Conservation (phyloP, 164 flowering plant species). For the Litsea cubeba region DNA sequence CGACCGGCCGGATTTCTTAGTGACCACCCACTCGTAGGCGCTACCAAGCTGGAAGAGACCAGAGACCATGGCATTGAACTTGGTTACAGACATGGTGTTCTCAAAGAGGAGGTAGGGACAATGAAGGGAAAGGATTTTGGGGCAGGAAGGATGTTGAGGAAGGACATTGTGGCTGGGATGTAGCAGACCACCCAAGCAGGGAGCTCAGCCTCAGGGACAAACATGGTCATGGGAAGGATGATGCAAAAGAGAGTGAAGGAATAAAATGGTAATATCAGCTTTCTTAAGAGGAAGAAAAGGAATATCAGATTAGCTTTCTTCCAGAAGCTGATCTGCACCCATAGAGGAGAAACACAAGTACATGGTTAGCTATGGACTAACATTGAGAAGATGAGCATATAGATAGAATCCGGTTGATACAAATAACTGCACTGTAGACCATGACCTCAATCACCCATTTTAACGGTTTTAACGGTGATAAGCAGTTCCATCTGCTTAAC, state of each 20-base stretch:
- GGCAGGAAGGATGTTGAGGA: conserved; percentile 92
- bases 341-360: background rate
- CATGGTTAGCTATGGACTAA: background rate
- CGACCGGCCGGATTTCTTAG: conserved; percentile 96
- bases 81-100: conserved; percentile 98
- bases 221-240: conserved; percentile 98
- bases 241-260: conserved; percentile 96
- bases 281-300: conserved; percentile 90
- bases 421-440: background rate
- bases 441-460: background rate
- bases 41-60: conserved; percentile 98
- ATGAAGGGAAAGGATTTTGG: conserved; percentile 96
- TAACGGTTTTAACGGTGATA: background rate
- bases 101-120: conserved; percentile 98
- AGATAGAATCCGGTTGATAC: background rate
- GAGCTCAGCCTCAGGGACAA: conserved; percentile 94
- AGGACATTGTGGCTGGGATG: conserved; percentile 92
- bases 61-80: conserved; percentile 96
- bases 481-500: background rate
- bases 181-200: conserved; percentile 97
- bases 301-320: conserved; percentile 90
- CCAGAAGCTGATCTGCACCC: conserved; percentile 73
- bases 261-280: conserved; percentile 86
- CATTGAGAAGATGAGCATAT: background rate
- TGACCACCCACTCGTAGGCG: conserved; percentile 98